These are phyloP conservation scores for Adenanthera pavonina DNA, from an alignment of 306 rosid genomes.

Conservation along the genomic window DNA sequence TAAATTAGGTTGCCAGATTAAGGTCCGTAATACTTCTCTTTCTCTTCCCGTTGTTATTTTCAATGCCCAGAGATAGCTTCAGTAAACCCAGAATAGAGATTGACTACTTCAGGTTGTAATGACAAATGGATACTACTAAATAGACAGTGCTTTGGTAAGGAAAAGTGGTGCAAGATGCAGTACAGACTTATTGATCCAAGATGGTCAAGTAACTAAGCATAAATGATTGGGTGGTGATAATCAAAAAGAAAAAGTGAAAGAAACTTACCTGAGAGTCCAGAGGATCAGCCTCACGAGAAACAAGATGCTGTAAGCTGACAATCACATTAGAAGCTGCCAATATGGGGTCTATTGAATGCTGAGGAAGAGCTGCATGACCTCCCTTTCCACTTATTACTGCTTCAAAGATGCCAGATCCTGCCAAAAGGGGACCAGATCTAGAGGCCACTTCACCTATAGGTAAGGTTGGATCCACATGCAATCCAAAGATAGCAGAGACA, in stretches of 20 bases:
- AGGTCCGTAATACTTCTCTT: neutral
- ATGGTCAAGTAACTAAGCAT: neutral
- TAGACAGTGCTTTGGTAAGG: neutral
- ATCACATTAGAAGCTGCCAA: constrained; percentile 86
- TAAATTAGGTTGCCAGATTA: constrained; percentile 1
- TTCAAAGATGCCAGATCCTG: constrained; percentile 81
- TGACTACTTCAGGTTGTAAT: neutral
- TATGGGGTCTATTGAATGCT: constrained; percentile 79
- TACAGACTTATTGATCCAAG: neutral
- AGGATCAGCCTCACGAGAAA: constrained; percentile 95
- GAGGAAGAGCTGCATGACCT: constrained; percentile 96
- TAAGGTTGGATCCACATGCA: constrained; percentile 55
- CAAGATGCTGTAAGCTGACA: constrained; percentile 81
- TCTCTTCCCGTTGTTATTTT: neutral
- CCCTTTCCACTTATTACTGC: constrained; percentile 83
- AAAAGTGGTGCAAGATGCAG: neutral
- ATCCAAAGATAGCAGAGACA: constrained; percentile 80
- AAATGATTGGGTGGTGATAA: neutral
- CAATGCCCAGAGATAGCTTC: neutral
- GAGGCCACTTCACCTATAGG: constrained; percentile 71
- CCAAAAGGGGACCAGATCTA: constrained; percentile 67
- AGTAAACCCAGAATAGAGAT: neutral
- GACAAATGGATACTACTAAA: neutral
- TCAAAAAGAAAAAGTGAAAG: constrained; percentile 5
- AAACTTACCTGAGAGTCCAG: constrained; percentile 72